These are phyloP conservation scores for Decorospora gaudefroyi DNA, from an alignment of 2,329 filamentous ascomycete species.

Conservation along the genomic window DNA sequence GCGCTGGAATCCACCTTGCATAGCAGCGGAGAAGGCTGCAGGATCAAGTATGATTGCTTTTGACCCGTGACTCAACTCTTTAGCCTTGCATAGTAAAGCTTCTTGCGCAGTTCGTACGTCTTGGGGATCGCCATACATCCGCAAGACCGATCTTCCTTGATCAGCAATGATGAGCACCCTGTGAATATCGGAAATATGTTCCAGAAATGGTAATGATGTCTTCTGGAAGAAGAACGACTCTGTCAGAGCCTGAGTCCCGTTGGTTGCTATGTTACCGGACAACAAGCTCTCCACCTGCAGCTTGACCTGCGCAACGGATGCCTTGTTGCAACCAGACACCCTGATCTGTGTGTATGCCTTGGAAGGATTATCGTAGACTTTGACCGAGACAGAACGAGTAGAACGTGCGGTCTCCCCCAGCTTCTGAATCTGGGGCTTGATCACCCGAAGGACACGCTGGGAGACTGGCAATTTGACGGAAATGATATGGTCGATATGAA, in stretches of 20 bases:
- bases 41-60: conserved; percentile 17
- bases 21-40: conserved; percentile 4
- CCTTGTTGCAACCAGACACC: not conserved
- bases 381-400: not conserved
- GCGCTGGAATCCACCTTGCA: conserved; percentile 20
- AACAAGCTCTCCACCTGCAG: not conserved
- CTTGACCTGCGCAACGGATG: not conserved
- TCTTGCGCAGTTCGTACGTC: not conserved
- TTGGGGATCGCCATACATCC: not conserved
- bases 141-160: not conserved
- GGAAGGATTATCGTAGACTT: not conserved
- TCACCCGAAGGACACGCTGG: not conserved
- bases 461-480: not conserved
- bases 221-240: not conserved
- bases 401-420: not conserved
- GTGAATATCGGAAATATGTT: not conserved
- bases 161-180: not conserved
- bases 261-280: not conserved
- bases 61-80: conserved; percentile 4
- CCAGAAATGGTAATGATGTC: not conserved
- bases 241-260: not conserved
- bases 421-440: not conserved
- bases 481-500: not conserved
- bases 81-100: not conserved
- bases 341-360: not conserved